Conservation (phyloP, 2,329 filamentous ascomycete genomes). For the Phoma herbarum region DNA sequence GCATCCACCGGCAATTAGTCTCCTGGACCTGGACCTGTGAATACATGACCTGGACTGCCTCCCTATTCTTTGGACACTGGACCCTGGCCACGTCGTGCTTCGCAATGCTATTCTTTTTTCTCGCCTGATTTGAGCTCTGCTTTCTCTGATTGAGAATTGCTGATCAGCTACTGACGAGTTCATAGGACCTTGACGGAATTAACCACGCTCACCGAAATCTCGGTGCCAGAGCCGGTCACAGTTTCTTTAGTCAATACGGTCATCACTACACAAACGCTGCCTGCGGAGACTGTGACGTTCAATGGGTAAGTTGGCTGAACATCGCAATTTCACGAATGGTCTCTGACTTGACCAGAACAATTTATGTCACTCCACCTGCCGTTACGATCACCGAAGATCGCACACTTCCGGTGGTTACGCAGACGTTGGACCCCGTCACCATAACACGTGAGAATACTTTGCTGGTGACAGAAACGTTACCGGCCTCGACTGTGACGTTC, state of each 20-base stretch:
- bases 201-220: slow-evolving; percentile 1
- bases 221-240: neutral
- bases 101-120: neutral
- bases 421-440: neutral
- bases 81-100: slow-evolving; percentile 1
- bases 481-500: slow-evolving; percentile 7
- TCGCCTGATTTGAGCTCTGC: neutral
- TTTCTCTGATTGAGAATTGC: neutral
- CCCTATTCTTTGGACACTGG: neutral
- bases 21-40: neutral
- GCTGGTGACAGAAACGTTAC: slow-evolving; percentile 5
- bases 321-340: too few relatives aligned
- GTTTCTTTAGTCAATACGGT: slow-evolving; percentile 6
- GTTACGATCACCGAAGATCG: neutral
- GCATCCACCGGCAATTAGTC: neutral
- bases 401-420: neutral
- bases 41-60: neutral
- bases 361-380: slow-evolving; percentile 1
- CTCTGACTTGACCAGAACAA: neutral
- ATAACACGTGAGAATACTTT: neutral
- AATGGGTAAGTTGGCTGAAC: slow-evolving; percentile 1
- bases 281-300: slow-evolving; percentile 5
- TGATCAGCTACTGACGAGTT: slow-evolving; percentile 6
- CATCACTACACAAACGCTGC: slow-evolving; percentile 1
- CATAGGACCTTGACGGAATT: slow-evolving; percentile 9